Evolutionary conservation across 1,284 basidiomycete species (phyloP).

Genomic region (Hemileia vastatrix): DNA sequence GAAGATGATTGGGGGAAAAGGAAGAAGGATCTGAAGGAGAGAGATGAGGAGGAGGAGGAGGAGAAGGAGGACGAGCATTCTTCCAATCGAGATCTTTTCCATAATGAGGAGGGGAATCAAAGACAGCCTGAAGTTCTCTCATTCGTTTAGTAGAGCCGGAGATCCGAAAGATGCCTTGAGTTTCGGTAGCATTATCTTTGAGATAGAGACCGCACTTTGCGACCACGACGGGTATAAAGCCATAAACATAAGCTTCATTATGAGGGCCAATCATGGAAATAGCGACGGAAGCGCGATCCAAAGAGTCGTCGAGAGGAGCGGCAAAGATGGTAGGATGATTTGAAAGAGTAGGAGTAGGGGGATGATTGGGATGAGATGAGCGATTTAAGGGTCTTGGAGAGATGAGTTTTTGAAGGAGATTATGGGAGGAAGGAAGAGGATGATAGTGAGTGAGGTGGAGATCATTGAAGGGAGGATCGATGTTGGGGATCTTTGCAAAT

Average conservation of each 20-base stretch:
- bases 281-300: slow-evolving; percentile 80
- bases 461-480: neutral
- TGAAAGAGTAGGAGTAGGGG: too few species aligned
- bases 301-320: slow-evolving; percentile 67
- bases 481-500: neutral
- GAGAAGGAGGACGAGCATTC: slow-evolving; percentile 47
- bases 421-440: neutral
- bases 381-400: neutral
- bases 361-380: neutral
- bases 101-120: slow-evolving; percentile 83
- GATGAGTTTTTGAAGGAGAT: neutral
- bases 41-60: neutral
- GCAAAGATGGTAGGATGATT: slow-evolving; percentile 68
- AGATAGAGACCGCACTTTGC: slow-evolving; percentile 90
- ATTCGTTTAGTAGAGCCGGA: slow-evolving; percentile 87
- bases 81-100: slow-evolving; percentile 89
- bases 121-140: slow-evolving; percentile 81
- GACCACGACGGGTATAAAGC: slow-evolving; percentile 90
- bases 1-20: neutral
- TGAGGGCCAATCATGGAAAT: slow-evolving; percentile 76
- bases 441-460: neutral
- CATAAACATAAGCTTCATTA: slow-evolving; percentile 51
- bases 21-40: neutral
- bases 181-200: slow-evolving; percentile 84
- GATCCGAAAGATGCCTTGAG: slow-evolving; percentile 91